Evolutionary conservation across 805 yeast species (phyloP), one percentile per base, ranked within the genome.

Genomic region (Ogataea nakhonphanomensis): DNA sequence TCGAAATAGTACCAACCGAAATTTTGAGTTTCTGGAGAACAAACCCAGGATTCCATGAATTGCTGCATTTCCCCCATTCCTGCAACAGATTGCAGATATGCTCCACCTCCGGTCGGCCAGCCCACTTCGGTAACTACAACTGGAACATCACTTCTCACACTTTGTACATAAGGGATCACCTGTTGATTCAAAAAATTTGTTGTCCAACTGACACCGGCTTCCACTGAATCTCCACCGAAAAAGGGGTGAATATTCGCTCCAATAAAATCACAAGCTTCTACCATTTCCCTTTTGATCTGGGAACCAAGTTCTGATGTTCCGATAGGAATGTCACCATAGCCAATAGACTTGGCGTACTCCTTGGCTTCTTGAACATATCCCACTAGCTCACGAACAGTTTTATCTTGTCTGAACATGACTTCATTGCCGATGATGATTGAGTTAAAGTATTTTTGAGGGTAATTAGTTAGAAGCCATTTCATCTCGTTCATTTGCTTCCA

Each of bases 161-260:
- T 45, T 10, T 52, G 40, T 37, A 60, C 62, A 24, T 57, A 15
- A 1, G 78, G 78, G 21, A 64, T 58, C 13, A 77, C 52, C 39
- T 71, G 74, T 21, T 65, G 58, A 34, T 69, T 53, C 25, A 76
- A 44, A 47, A 66, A 78, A 34, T 74, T 73, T 25, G 65, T 57
- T 0, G 75, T 67, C 87, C 88, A 80, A 8, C 62, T 53, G 0
- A 75, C 60, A 0, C 84, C 79, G 2, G 57, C 51, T 8, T 61
- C 47, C 1, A 73, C 81, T 1, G 46, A 39, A 0, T 69, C 71
- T 0, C 89, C 89, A 1, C 78, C 74, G 56, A 81, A 79, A 45
- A 81, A 82, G 3, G 89, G 88, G 59, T 80, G 84, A 4, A 79
- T 64, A 51, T 79, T 81, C 7, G 79, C 76, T 0, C 86, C 88